A percentile compares a stretch with the other conserved stretches of the same genome.
phyloP scores from a whole-genome alignment of 768 basidiomycete species.

The Dentipellis sp. region DNA sequence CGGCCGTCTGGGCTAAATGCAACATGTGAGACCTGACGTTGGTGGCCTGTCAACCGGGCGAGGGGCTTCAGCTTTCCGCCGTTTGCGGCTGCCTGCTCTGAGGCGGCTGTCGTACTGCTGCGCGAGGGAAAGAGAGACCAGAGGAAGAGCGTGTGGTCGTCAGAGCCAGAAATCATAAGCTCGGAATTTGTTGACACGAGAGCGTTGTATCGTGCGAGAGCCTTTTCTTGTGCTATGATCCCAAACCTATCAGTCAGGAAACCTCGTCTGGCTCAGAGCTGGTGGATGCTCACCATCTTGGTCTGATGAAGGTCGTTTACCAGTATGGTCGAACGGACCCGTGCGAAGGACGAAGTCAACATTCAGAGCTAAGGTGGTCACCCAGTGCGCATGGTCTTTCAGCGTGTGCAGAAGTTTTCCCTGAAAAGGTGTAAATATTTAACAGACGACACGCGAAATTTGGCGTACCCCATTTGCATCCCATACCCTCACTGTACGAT shows the following conservation, averaged over 20 bases:
- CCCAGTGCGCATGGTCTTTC: slow-evolving; percentile 98
- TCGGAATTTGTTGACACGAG: slow-evolving; percentile 61
- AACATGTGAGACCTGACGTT: slow-evolving; percentile 89
- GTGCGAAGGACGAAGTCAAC: slow-evolving; percentile 94
- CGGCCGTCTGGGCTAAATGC: slow-evolving; percentile 92
- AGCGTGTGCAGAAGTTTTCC: slow-evolving; percentile 78
- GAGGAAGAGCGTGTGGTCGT: slow-evolving; percentile 96
- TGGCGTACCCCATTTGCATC: slow-evolving; percentile 60
- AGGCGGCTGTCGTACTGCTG: slow-evolving; percentile 22
- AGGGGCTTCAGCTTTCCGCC: slow-evolving; percentile 55
- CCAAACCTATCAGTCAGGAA: too few species aligned
- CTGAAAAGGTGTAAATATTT: slow-evolving; percentile 26
- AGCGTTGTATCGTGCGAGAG: slow-evolving; percentile 68
- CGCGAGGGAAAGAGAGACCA: slow-evolving; percentile 72
- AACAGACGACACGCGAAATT: neutral
- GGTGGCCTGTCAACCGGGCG: slow-evolving; percentile 86
- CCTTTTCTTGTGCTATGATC: slow-evolving; percentile 66
- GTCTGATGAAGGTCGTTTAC: slow-evolving; percentile 69
- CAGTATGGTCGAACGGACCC: slow-evolving; percentile 87
- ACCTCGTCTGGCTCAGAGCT: too few species aligned
- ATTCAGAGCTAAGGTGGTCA: slow-evolving; percentile 91
- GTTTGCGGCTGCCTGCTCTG: slow-evolving; percentile 26
- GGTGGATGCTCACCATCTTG: slow-evolving; percentile 53
- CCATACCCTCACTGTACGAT: slow-evolving; percentile 93
- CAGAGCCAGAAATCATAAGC: slow-evolving; percentile 88